phyloP scores from a whole-genome alignment of 2,329 filamentous ascomycete genomes.

The Diaporthe citri region DNA sequence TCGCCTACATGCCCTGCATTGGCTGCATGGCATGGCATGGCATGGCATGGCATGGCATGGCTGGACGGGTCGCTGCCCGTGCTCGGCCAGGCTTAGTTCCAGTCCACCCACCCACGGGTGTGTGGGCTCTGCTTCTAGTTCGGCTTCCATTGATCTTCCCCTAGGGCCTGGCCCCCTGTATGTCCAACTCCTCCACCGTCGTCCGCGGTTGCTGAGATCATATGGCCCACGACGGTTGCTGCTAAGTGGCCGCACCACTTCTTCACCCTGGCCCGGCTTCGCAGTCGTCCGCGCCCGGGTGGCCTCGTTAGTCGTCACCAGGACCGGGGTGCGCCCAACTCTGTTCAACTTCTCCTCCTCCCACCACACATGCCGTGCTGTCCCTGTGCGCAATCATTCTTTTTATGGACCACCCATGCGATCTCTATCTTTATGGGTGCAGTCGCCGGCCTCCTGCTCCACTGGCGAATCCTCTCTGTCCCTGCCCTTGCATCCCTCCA shows the following conservation, averaged over 20 bases:
- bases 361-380: conserved; percentile 42
- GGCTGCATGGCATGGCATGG: background rate
- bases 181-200: conserved; percentile 4
- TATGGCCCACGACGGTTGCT: background rate
- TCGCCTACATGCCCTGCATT: background rate
- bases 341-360: conserved; percentile 16
- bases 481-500: conserved; percentile 48
- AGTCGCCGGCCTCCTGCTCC: conserved; percentile 45
- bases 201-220: background rate
- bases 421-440: conserved; percentile 46
- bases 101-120: background rate
- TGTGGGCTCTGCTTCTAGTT: conserved; percentile 7
- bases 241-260: conserved; percentile 31
- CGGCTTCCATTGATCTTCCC: conserved; percentile 21
- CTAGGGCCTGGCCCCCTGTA: conserved; percentile 11
- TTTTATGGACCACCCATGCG: conserved; percentile 47
- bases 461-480: conserved; percentile 46
- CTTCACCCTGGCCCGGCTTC: conserved; percentile 32
- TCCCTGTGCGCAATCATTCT: conserved; percentile 49
- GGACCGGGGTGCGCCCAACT: conserved; percentile 4
- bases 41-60: background rate
- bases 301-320: conserved; percentile 34
- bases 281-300: conserved; percentile 30
- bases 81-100: conserved; percentile 22
- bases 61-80: conserved; percentile 17